Evolutionary conservation across 371 early-diverging fungal species (phyloP).

Genomic region (Blakeslea trispora): DNA sequence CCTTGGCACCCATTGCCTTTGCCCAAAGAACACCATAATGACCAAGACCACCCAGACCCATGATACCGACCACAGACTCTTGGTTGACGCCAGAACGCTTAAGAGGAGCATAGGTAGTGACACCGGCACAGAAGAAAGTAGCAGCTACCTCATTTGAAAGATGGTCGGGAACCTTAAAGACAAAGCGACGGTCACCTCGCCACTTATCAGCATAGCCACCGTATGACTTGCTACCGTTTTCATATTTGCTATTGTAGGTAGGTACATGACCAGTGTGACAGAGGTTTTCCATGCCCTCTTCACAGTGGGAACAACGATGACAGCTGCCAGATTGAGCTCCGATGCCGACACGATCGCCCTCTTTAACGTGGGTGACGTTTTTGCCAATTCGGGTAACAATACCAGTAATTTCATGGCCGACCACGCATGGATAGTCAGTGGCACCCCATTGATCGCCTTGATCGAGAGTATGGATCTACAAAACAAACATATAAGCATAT

Average conservation of each 20-base stretch:
- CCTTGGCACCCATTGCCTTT: slow-evolving; percentile 66
- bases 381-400: slow-evolving; percentile 51
- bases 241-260: slow-evolving; percentile 59
- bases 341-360: slow-evolving; percentile 74
- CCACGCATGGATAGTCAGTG: slow-evolving; percentile 54
- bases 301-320: slow-evolving; percentile 33
- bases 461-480: slow-evolving; percentile 40
- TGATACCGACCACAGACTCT: slow-evolving; percentile 58
- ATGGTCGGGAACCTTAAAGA: slow-evolving; percentile 62
- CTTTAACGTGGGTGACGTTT: slow-evolving; percentile 41
- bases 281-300: slow-evolving; percentile 28
- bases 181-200: slow-evolving; percentile 58
- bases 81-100: slow-evolving; percentile 36
- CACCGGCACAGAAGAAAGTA: slow-evolving; percentile 52
- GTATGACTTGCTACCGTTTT: slow-evolving; percentile 57
- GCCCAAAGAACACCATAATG: slow-evolving; percentile 67
- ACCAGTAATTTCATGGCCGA: slow-evolving; percentile 68
- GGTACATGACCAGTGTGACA: slow-evolving; percentile 49
- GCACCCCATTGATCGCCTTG: slow-evolving; percentile 57
- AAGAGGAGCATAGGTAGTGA: slow-evolving; percentile 63
- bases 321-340: slow-evolving; percentile 59
- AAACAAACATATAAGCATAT: too few relatives aligned
- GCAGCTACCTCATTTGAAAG: slow-evolving; percentile 57
- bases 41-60: slow-evolving; percentile 76
- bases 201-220: slow-evolving; percentile 73